phyloP scores from a whole-genome alignment of 345 rosid genomes.

The Hevea brasiliensis region DNA sequence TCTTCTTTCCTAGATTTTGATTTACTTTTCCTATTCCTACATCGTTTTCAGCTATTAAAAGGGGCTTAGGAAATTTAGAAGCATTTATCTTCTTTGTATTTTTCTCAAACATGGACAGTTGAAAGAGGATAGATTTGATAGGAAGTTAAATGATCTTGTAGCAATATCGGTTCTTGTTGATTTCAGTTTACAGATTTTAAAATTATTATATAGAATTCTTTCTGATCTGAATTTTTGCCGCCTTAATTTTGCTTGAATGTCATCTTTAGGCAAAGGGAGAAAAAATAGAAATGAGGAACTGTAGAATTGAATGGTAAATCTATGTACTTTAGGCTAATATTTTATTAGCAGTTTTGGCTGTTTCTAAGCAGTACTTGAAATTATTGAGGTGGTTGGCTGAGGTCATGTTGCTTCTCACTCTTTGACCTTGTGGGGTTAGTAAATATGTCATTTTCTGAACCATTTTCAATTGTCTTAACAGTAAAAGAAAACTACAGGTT shows the following conservation, averaged over 20 bases:
- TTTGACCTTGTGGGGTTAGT: constrained; percentile 39
- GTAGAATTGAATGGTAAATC: constrained; percentile 1
- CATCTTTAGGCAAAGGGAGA: not conserved
- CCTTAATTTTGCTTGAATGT: not conserved
- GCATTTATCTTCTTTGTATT: not conserved
- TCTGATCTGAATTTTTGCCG: not conserved
- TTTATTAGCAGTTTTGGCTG: constrained; percentile 17
- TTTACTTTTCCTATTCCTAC: not conserved
- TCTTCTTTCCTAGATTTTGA: constrained; percentile 6
- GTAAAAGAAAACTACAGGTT: constrained; percentile 14
- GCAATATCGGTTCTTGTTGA: not conserved
- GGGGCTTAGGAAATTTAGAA: not conserved
- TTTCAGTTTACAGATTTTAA: not conserved
- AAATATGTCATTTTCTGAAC: constrained; percentile 33
- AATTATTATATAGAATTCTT: not conserved
- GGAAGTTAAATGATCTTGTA: not conserved
- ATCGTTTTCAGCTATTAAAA: not conserved
- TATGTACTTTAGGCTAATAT: constrained; percentile 4
- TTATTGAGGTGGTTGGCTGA: constrained; percentile 28
- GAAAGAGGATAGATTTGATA: constrained; percentile 3
- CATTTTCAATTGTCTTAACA: constrained; percentile 17
- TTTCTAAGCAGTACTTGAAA: constrained; percentile 12
- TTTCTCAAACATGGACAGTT: constrained; percentile 14
- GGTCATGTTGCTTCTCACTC: constrained; percentile 28
- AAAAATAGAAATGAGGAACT: not conserved